phyloP scores from a whole-genome alignment of 2,329 filamentous ascomycete genomes.

The Phaeophleospora eucalypticola region DNA sequence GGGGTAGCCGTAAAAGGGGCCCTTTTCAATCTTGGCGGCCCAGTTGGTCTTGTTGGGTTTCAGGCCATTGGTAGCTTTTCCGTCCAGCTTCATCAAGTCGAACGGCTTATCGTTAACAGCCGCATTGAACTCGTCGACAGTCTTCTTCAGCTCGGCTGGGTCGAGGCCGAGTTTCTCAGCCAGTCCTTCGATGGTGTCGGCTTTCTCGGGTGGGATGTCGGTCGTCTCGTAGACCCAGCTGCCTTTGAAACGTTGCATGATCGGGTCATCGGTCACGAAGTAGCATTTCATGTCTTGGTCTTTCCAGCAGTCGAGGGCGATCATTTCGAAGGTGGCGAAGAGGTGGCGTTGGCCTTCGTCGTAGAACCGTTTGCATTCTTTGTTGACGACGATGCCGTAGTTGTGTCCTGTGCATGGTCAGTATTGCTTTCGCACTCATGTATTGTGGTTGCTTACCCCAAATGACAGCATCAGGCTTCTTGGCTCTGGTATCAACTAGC shows the following conservation, averaged over 20 bases:
- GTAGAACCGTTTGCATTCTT: constrained; percentile 65
- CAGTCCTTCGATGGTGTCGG: constrained; percentile 39
- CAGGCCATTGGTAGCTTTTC: constrained; percentile 38
- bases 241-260: constrained; percentile 41
- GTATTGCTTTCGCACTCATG: neutral
- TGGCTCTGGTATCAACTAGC: constrained; percentile 40
- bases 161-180: constrained; percentile 38
- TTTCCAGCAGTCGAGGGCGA: constrained; percentile 39
- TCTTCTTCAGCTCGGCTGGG: constrained; percentile 36
- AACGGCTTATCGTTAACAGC: constrained; percentile 40
- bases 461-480: constrained; percentile 40
- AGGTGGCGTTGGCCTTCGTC: constrained; percentile 84
- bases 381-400: constrained; percentile 44
- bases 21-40: constrained; percentile 37
- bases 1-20: constrained; percentile 38
- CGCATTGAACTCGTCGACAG: constrained; percentile 38
- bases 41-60: constrained; percentile 40
- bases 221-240: constrained; percentile 44
- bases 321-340: constrained; percentile 44
- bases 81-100: constrained; percentile 41
- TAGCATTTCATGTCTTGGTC: constrained; percentile 41
- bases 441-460: constrained; percentile 25
- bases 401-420: constrained; percentile 30
- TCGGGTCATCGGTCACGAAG: constrained; percentile 40
- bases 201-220: constrained; percentile 38